Evolutionary conservation across 495 filamentous ascomycete species (phyloP).

Genomic region (Tuber aestivum): DNA sequence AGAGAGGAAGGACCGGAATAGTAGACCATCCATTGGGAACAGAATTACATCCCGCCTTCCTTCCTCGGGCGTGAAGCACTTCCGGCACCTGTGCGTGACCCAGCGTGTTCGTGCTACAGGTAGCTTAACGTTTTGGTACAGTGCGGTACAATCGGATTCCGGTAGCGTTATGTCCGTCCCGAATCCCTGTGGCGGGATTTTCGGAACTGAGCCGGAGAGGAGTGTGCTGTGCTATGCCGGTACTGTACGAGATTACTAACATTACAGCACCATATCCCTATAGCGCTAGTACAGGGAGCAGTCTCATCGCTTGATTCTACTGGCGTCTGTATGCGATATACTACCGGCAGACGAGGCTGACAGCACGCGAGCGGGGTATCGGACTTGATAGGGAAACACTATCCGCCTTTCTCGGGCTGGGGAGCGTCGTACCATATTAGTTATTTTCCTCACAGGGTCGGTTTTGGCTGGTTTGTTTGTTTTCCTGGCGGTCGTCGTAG

Average conservation of each 20-base stretch:
- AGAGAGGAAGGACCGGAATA: too few relatives aligned
- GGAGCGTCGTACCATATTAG: neutral
- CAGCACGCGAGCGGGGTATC: neutral
- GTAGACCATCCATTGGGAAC: neutral
- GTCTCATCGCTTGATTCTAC: neutral
- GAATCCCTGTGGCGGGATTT: neutral
- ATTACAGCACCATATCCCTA: neutral
- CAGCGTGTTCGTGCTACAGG: neutral
- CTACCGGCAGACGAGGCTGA: neutral
- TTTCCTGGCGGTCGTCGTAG: neutral
- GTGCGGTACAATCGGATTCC: neutral
- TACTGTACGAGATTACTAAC: slow-evolving; percentile 2
- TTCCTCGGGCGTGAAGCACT: neutral
- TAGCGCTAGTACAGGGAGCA: neutral
- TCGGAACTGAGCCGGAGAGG: neutral
- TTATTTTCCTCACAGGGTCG: neutral
- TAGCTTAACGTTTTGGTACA: neutral
- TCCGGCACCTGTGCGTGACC: neutral
- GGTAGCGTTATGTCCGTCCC: neutral
- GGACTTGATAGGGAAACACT: neutral
- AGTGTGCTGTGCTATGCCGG: too few relatives aligned
- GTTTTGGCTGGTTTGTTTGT: neutral
- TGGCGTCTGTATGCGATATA: neutral
- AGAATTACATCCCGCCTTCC: neutral
- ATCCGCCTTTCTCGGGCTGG: neutral